phyloP scores from a whole-genome alignment of 495 filamentous ascomycete genomes.

The Aspergillus homomorphus region DNA sequence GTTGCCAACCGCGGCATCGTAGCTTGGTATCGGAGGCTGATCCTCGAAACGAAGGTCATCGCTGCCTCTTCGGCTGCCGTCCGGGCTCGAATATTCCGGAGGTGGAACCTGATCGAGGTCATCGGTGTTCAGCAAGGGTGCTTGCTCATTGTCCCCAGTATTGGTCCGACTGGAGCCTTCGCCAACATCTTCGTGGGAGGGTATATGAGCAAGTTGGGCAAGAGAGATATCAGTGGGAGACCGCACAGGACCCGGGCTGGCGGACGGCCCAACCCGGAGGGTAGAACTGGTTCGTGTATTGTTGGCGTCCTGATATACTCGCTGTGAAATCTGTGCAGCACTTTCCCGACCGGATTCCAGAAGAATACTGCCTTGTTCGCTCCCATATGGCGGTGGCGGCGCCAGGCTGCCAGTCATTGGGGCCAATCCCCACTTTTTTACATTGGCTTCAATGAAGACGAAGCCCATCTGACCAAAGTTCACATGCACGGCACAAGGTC shows the following conservation, averaged over 20 bases:
- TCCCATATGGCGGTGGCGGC: constrained; percentile 93
- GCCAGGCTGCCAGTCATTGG: constrained; percentile 94
- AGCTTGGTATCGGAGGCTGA: constrained; percentile 56
- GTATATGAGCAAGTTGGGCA: constrained; percentile 68
- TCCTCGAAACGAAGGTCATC: constrained; percentile 39
- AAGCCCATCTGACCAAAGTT: constrained; percentile 98
- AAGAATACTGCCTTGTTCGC: constrained; percentile 91
- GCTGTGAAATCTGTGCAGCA: constrained; percentile 53
- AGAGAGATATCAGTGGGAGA: constrained; percentile 97
- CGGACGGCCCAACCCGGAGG: constrained; percentile 63
- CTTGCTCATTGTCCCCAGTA: constrained; percentile 28
- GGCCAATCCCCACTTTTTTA: constrained; percentile 98
- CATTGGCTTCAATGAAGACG: constrained; percentile 98
- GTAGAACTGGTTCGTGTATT: constrained; percentile 48
- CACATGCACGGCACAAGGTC: constrained; percentile 87
- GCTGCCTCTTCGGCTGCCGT: constrained; percentile 55
- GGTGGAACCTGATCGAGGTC: constrained; percentile 46
- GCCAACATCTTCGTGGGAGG: constrained; percentile 70
- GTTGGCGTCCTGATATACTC: constrained; percentile 47
- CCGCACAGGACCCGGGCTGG: constrained; percentile 84
- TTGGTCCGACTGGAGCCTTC: constrained; percentile 66
- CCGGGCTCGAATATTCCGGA: constrained; percentile 73
- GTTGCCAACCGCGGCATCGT: constrained; percentile 58
- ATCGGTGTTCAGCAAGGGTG: constrained; percentile 35
- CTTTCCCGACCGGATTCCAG: constrained; percentile 80